Percentiles rank a stretch among this genome's conserved stretches.
phyloP scores from a whole-genome alignment of 2,329 filamentous ascomycete genomes.

The Plenodomus tracheiphilus region DNA sequence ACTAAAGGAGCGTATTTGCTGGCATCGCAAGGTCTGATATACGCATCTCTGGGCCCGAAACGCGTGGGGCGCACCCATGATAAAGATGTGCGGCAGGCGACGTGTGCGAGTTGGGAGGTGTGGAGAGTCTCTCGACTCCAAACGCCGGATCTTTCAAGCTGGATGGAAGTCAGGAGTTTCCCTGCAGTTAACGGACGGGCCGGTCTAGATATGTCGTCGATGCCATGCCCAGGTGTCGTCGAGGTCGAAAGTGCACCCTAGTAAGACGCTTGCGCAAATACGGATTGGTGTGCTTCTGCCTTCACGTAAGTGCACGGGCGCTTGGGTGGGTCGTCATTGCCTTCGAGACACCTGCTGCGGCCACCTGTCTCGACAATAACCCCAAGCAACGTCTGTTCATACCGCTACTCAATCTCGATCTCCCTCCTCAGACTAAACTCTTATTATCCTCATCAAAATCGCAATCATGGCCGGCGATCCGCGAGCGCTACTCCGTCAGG shows the following conservation, averaged over 20 bases:
- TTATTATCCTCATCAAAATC: constrained; percentile 2
- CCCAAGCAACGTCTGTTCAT: constrained; percentile 11
- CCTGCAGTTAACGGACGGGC: too few species aligned
- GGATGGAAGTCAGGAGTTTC: neutral
- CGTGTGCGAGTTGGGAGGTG: too few species aligned
- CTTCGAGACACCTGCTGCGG: constrained; percentile 33
- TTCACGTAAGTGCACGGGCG: constrained; percentile 28
- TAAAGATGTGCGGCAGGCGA: neutral
- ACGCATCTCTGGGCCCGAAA: constrained; percentile 8
- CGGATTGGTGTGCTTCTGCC: neutral
- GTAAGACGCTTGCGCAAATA: neutral
- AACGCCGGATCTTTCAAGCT: neutral
- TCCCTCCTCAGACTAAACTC: neutral
- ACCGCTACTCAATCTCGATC: constrained; percentile 3
- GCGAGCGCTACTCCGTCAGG: constrained; percentile 43
- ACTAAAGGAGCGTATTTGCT: constrained; percentile 10
- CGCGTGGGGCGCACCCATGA: constrained; percentile 18
- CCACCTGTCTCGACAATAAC: constrained; percentile 39
- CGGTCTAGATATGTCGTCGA: constrained; percentile 6
- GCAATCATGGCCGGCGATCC: constrained; percentile 43
- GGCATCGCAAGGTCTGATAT: constrained; percentile 2
- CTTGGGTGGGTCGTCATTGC: constrained; percentile 34
- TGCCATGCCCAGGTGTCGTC: constrained; percentile 31
- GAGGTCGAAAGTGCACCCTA: constrained; percentile 8
- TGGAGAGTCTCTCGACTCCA: too few species aligned